Evolutionary conservation across 2,329 filamentous ascomycete species (phyloP).

Genomic region (Monilinia laxa): DNA sequence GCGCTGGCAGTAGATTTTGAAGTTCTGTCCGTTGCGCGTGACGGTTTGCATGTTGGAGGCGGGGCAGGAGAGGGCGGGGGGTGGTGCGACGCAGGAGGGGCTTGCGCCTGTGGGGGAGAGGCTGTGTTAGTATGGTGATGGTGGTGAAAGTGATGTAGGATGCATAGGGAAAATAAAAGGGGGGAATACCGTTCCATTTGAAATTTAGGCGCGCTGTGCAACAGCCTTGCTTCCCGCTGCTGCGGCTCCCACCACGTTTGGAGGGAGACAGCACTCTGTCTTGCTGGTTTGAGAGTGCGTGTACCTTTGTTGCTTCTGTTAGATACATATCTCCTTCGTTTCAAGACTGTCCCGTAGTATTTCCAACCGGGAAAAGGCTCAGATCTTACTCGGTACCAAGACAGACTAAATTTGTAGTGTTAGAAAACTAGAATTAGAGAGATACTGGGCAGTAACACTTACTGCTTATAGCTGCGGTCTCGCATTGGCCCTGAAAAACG

Average conservation of each 20-base stretch:
- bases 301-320: not conserved
- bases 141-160: not conserved
- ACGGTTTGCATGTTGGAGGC: slow-evolving; percentile 12
- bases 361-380: not conserved
- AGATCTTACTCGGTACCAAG: slow-evolving; percentile 17
- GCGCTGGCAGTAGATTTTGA: slow-evolving; percentile 15
- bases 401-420: not conserved
- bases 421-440: not conserved
- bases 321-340: not conserved
- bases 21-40: slow-evolving; percentile 15
- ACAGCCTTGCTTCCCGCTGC: slow-evolving; percentile 9
- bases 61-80: slow-evolving; percentile 1
- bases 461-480: slow-evolving; percentile 4
- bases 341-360: not conserved
- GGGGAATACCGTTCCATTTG: slow-evolving; percentile 5
- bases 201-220: slow-evolving; percentile 5
- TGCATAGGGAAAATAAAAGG: not conserved
- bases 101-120: not conserved
- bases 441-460: not conserved
- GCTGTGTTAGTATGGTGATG: not conserved
- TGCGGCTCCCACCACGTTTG: slow-evolving; percentile 1
- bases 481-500: slow-evolving; percentile 7
- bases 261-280: slow-evolving; percentile 4
- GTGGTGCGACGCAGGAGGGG: slow-evolving; percentile 1
- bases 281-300: not conserved